Conservation (phyloP, 1,284 basidiomycete species). For the Leccinum griseonigrum region DNA sequence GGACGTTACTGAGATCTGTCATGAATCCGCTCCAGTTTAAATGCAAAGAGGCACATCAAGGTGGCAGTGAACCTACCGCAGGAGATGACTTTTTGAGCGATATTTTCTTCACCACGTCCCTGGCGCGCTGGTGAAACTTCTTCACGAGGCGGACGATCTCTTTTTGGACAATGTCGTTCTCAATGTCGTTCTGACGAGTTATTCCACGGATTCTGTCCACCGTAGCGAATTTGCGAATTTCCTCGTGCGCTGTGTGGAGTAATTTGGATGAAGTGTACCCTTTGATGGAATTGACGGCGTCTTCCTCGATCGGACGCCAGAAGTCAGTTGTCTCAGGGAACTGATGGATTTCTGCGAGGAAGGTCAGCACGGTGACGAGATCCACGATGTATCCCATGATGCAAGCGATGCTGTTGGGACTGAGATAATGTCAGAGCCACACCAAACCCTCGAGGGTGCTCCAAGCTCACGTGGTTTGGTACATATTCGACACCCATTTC, state of each 20-base stretch:
- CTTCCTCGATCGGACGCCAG: constrained; percentile 3
- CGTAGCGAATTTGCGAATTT: not conserved
- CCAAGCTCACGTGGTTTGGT: not conserved
- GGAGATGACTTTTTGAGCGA: not conserved
- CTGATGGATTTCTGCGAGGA: constrained; percentile 8
- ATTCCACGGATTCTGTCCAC: not conserved
- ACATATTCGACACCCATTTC: constrained; percentile 7
- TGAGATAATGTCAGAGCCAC: not conserved
- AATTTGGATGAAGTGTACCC: constrained; percentile 3
- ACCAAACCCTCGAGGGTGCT: not conserved
- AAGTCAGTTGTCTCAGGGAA: not conserved
- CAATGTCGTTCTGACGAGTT: not conserved
- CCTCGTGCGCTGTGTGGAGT: constrained; percentile 3
- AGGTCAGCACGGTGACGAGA: constrained; percentile 4
- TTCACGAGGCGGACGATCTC: constrained; percentile 7
- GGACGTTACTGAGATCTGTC: constrained; percentile 1
- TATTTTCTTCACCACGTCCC: not conserved
- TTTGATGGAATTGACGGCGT: constrained; percentile 7
- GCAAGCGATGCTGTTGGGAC: constrained; percentile 1
- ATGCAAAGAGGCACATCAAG: not conserved
- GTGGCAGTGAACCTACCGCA: not conserved
- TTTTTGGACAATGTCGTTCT: not conserved
- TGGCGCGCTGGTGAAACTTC: constrained; percentile 1
- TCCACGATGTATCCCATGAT: constrained; percentile 11
- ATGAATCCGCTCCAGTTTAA: not conserved